Evolutionary conservation across 1,284 basidiomycete species (phyloP), one percentile per base, ranked within the genome.

Genomic region (Ustilago hordei): DNA sequence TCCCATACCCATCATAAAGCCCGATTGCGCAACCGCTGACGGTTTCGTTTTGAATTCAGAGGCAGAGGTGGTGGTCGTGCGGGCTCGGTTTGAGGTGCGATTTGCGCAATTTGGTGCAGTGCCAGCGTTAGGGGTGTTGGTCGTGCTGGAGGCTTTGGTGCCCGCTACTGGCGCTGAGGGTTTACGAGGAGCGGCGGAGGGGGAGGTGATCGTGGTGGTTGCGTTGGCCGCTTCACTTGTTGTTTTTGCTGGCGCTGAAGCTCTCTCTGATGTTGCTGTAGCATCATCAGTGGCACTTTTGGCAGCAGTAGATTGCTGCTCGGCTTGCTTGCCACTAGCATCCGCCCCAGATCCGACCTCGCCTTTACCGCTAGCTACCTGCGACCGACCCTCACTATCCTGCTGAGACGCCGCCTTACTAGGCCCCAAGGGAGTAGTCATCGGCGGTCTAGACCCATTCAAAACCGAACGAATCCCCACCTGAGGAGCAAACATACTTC

Each of bases 1-100:
- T 4, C 82, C 82, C 58, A 63, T 70, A 34, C 84, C 84, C 61
- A 86, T 86, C 61, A 86, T 77, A 38, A 86, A 75, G 36, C 84
- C 84, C 0, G 82, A 59, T 55, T 86, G 84, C 9, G 83, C 79
- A 57, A 82, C 78, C 0, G 84, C 84, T 4, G 76, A 77, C 3
- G 82, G 82, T 61, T 72, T 74, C 15, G 61, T 57, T 56, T 66
- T 69, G 13, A 57, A 7, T 35, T 71, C 71, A n/a, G 64, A 69
- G 15, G 74, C 54, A 36, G 65, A 60, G 9, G 66, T 59, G 15
- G 70, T 62, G 23, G 64, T 55, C 12, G 57, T 59, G 5, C 74
- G 59, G 34, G 69, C 69, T 6, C 75, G 61, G 0, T 67, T 52
- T 32, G 31, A 32, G 15, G 58, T 45, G 9, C 60, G 64, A 41